These are phyloP conservation scores for Margaritispora aquatica DNA, from an alignment of 495 filamentous ascomycete species.

Conservation along the genomic window DNA sequence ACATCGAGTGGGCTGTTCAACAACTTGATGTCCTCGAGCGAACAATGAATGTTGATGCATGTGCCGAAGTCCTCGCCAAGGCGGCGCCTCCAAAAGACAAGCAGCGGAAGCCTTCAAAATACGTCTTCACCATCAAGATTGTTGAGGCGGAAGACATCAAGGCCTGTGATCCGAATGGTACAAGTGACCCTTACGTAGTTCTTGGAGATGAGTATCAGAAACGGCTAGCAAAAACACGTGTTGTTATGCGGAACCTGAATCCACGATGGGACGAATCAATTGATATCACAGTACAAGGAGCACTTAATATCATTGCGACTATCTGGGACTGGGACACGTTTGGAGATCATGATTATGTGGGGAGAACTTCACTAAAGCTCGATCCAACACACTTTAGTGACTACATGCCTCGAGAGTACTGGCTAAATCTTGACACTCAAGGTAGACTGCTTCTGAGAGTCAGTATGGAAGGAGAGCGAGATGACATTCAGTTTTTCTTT, in stretches of 20 bases:
- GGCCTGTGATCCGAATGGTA: slow-evolving; percentile 90
- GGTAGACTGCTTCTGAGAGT: slow-evolving; percentile 83
- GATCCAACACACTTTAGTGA: slow-evolving; percentile 94
- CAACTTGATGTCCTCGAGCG: slow-evolving; percentile 86
- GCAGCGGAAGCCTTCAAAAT: slow-evolving; percentile 63
- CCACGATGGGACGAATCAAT: slow-evolving; percentile 97
- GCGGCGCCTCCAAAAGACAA: slow-evolving; percentile 48
- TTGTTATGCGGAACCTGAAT: slow-evolving; percentile 86
- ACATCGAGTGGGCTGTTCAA: slow-evolving; percentile 86
- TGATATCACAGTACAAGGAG: slow-evolving; percentile 88
- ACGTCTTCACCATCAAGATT: slow-evolving; percentile 98
- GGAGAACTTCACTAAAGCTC: slow-evolving; percentile 87
- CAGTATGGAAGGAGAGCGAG: slow-evolving; percentile 97
- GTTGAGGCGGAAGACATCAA: slow-evolving; percentile 98
- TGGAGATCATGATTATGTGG: slow-evolving; percentile 96
- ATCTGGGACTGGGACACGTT: slow-evolving; percentile 99
- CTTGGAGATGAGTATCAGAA: slow-evolving; percentile 97
- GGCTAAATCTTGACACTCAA: slow-evolving; percentile 96
- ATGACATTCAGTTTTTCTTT: slow-evolving; percentile 98
- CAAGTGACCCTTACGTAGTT: slow-evolving; percentile 96
- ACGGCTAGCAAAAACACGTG: slow-evolving; percentile 89
- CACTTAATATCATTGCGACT: slow-evolving; percentile 90
- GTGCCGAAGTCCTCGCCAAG: slow-evolving; percentile 70
- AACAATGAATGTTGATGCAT: slow-evolving; percentile 89
- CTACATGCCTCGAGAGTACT: slow-evolving; percentile 91